phyloP scores from a whole-genome alignment of 345 rosid genomes.

The Eucalyptus marginata region DNA sequence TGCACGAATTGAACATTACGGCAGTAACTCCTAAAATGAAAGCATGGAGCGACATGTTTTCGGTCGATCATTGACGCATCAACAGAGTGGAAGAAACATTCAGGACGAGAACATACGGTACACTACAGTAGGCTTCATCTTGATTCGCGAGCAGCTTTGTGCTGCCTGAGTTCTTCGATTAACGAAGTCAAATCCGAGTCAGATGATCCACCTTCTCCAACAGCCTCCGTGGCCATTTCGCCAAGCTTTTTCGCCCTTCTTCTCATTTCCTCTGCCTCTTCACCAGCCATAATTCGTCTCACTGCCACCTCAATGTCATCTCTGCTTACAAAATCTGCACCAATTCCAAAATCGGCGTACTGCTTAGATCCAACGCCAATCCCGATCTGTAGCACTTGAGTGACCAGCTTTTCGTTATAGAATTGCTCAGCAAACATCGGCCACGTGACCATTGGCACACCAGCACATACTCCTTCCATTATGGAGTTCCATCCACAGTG shows the following conservation, averaged over 20 bases:
- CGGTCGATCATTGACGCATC: background rate
- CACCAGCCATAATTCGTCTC: background rate
- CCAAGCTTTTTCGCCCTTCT: background rate
- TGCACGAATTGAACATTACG: background rate
- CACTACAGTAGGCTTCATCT: background rate
- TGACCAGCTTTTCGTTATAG: background rate
- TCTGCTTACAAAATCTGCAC: background rate
- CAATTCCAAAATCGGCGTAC: background rate
- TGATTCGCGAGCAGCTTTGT: background rate
- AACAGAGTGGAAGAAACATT: background rate
- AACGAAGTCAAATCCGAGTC: background rate
- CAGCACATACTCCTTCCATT: conserved; percentile 6
- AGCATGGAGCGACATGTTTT: background rate
- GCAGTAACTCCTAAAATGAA: background rate
- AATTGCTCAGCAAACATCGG: conserved; percentile 6
- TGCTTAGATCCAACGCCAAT: background rate
- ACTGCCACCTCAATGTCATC: background rate
- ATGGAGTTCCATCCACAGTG: conserved; percentile 17
- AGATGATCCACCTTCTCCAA: conserved; percentile 21
- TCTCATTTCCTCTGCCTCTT: background rate
- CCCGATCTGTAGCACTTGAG: background rate
- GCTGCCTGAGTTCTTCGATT: background rate
- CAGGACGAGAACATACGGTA: background rate
- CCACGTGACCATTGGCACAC: conserved; percentile 14
- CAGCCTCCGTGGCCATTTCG: conserved; percentile 6